Evolutionary conservation across 441 rosid species (phyloP).

Genomic region (Pelargonium cotyledonis): DNA sequence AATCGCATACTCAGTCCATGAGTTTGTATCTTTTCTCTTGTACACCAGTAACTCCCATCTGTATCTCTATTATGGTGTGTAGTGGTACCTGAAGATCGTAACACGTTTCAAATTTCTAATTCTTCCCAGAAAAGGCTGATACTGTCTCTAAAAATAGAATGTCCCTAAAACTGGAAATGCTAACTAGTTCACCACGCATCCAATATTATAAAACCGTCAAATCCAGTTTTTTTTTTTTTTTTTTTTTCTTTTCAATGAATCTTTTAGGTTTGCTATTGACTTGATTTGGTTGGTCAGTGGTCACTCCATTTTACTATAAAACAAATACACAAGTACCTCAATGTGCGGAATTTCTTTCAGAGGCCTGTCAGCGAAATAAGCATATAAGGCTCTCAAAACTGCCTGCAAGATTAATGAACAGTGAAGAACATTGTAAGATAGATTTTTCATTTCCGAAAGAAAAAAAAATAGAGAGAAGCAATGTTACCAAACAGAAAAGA

Average conservation of each 20-base stretch:
- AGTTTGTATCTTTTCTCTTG: slow-evolving; percentile 6
- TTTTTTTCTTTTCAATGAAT: background rate
- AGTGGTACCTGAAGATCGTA: background rate
- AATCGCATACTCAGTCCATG: background rate
- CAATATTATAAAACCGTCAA: too few relatives aligned
- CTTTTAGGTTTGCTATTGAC: background rate
- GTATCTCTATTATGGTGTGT: slow-evolving; percentile 3
- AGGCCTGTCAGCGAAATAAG: slow-evolving; percentile 97
- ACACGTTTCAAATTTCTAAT: background rate
- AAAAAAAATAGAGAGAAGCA: background rate
- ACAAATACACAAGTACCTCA: slow-evolving; percentile 49
- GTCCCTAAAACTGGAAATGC: background rate
- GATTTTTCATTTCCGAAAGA: too few relatives aligned
- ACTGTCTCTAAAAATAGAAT: background rate
- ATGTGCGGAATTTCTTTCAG: slow-evolving; percentile 93
- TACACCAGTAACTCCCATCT: background rate
- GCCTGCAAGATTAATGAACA: slow-evolving; percentile 45
- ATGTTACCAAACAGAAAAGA: background rate
- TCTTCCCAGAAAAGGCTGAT: background rate
- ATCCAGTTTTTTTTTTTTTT: too few relatives aligned
- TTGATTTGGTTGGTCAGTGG: too few relatives aligned
- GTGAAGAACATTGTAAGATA: background rate
- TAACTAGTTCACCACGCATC: background rate
- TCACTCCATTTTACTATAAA: too few relatives aligned
- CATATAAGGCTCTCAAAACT: slow-evolving; percentile 89